Base-by-base conservation (phyloP, 2,329 filamentous ascomycete species). In the Amylocarpus encephaloides region DNA sequence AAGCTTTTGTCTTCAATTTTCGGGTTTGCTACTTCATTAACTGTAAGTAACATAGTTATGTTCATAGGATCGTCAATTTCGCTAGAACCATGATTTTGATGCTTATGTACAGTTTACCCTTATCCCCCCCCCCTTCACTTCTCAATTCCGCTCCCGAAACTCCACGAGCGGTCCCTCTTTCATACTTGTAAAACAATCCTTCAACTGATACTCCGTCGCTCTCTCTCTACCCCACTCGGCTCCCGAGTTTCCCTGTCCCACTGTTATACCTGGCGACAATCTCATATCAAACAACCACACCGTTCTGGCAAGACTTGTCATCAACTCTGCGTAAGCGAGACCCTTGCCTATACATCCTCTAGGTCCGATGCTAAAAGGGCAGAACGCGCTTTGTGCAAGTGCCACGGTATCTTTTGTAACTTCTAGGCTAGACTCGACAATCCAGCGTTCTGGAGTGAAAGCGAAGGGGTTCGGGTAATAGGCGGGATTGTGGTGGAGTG, bases 121-220 rank as follows among this genome's bases (percentile, higher is more conserved):
- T 26, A 26, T 4, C n/a, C n/a, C n/a, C n/a, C n/a, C n/a, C n/a
- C n/a, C n/a, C n/a, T n/a, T 26, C 4, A 22, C 35, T 15, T 4
- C 29, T 51, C 13, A 43, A 47, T 16, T 16, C 15, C 34, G 34
- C 11, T 36, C n/a, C 38, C 70, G 64, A 60, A 85, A 84, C 69
- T 87, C 79, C 50, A 88, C 71, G 69, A 86, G 73, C 1, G 83
- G 81, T 0, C 86, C 86, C 61, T 85, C 76, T 71, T 88, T 90
- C 59, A 78, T 71, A 59, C 83, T 86, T 30, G 85, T 87, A 67
- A 90, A 89, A 15, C 79, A 83, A 64, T 90, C 86, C 46, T 76
- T 69, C 50, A 88, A 70, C 71, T 88, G 85, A 66, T 83, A 87
- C 72, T 89, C 86, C 1, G 63, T 69, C 15, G 62, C 63, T 42